Conservation (phyloP, 169 alveolate species). For the Eimeria tenella region DNA sequence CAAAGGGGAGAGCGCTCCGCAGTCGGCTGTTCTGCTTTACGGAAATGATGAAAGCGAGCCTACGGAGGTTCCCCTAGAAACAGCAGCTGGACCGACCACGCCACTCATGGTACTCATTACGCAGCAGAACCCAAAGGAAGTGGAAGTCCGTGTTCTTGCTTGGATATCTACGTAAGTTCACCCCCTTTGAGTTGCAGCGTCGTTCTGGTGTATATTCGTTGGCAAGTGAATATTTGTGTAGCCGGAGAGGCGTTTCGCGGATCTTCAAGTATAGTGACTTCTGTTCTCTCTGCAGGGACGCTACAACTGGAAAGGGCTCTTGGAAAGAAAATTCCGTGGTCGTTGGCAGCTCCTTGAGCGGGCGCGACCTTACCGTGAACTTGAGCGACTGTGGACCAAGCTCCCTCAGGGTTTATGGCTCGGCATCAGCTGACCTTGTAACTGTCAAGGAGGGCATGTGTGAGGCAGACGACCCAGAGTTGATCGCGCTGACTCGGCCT, state of each 20-base stretch:
- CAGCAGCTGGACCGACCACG: slow-evolving; percentile 65
- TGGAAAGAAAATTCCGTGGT: slow-evolving; percentile 5
- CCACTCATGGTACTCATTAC: not conserved
- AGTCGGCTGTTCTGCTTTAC: slow-evolving; percentile 26
- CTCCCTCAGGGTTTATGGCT: slow-evolving; percentile 40
- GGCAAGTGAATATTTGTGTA: not conserved
- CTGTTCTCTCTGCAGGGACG: not conserved
- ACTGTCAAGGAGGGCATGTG: slow-evolving; percentile 11
- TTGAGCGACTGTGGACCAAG: not conserved
- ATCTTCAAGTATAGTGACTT: not conserved
- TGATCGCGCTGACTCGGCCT: not conserved
- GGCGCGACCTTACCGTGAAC: not conserved
- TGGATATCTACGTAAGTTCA: slow-evolving; percentile 1
- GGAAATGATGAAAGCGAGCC: not conserved
- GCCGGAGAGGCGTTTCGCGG: not conserved
- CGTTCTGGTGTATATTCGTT: not conserved
- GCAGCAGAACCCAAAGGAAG: not conserved
- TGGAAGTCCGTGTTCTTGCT: not conserved
- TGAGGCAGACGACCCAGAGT: not conserved
- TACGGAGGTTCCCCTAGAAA: slow-evolving; percentile 20
- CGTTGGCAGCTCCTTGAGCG: not conserved
- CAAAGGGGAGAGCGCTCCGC: not conserved
- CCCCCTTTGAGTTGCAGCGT: not conserved
- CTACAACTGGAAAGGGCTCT: not conserved
- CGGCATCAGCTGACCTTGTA: not conserved